Conservation (phyloP, 108 stramenopile species). For the Nitzschia sp. region DNA sequence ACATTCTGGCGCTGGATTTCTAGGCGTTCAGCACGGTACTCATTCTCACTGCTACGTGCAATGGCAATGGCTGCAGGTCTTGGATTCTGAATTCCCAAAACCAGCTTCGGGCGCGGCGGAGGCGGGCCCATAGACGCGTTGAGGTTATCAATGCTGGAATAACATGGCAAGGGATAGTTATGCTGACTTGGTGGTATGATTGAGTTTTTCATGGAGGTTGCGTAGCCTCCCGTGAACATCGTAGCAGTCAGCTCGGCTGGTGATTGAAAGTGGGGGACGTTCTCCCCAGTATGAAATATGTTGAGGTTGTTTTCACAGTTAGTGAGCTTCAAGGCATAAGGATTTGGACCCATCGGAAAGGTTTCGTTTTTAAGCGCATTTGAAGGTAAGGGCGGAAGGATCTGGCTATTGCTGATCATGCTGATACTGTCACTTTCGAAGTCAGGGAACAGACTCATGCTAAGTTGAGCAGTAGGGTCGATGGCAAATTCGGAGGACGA, state of each 20-base stretch:
- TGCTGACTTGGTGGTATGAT: neutral
- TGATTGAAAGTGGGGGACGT: neutral
- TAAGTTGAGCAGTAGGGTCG: neutral
- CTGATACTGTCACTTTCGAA: neutral
- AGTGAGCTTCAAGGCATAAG: slow-evolving; percentile 29
- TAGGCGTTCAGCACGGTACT: slow-evolving; percentile 26
- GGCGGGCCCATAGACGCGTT: slow-evolving; percentile 18
- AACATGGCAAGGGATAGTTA: neutral
- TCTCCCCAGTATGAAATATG: slow-evolving; percentile 4
- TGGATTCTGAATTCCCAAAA: neutral
- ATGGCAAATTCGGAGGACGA: slow-evolving; percentile 20
- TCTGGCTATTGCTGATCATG: neutral
- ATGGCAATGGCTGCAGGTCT: neutral
- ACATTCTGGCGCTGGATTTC: slow-evolving; percentile 39
- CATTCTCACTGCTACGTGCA: slow-evolving; percentile 4
- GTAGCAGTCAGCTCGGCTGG: neutral
- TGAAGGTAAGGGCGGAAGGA: slow-evolving; percentile 36
- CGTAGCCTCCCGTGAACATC: slow-evolving; percentile 11
- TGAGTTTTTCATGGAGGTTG: slow-evolving; percentile 19
- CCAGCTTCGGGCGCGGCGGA: neutral
- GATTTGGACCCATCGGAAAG: slow-evolving; percentile 33
- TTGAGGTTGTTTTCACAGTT: neutral
- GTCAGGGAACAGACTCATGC: neutral
- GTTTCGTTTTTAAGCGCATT: neutral
- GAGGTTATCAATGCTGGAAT: neutral